Conservation (phyloP, 73 alveolate genomes). For the Tetrahymena thermophila region DNA sequence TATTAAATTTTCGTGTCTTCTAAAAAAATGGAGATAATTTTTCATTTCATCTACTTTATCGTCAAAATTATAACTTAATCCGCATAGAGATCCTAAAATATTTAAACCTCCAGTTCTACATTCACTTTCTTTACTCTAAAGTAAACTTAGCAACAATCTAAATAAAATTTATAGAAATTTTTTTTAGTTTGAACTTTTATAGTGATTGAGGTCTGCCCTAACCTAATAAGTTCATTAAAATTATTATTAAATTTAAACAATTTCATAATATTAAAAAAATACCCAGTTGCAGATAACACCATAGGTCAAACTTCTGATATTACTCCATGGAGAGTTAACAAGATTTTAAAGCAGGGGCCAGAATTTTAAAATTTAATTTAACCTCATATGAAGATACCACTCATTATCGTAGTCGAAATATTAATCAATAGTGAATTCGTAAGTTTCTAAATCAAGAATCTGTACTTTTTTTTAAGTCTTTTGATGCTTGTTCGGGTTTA, state of each 20-base stretch:
- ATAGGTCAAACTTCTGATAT: slow-evolving; percentile 55
- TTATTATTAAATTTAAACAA: not conserved
- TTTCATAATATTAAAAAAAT: not conserved
- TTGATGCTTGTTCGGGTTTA: not conserved
- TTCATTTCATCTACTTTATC: slow-evolving; percentile 32
- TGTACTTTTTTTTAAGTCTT: not conserved
- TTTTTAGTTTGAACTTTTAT: not conserved
- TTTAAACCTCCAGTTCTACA: slow-evolving; percentile 64
- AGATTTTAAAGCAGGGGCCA: slow-evolving; percentile 56
- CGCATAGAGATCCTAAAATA: slow-evolving; percentile 62
- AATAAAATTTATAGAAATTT: not conserved
- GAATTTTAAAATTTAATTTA: slow-evolving; percentile 53
- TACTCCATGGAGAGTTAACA: slow-evolving; percentile 53
- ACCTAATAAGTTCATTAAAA: not conserved
- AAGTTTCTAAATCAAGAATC: not conserved
- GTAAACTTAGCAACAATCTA: slow-evolving; percentile 20
- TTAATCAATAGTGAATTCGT: not conserved
- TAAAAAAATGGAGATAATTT: slow-evolving; percentile 50
- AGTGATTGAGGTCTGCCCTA: not conserved
- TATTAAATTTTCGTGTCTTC: slow-evolving; percentile 40
- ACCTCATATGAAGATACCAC: slow-evolving; percentile 41
- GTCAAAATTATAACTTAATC: slow-evolving; percentile 51
- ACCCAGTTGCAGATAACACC: slow-evolving; percentile 50
- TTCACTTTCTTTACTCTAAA: slow-evolving; percentile 56
- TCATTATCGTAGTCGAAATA: not conserved